A percentile compares a stretch with the other conserved stretches of the same genome.
phyloP scores from a whole-genome alignment of 2,329 filamentous ascomycete genomes.

The Sarocladium kiliense region DNA sequence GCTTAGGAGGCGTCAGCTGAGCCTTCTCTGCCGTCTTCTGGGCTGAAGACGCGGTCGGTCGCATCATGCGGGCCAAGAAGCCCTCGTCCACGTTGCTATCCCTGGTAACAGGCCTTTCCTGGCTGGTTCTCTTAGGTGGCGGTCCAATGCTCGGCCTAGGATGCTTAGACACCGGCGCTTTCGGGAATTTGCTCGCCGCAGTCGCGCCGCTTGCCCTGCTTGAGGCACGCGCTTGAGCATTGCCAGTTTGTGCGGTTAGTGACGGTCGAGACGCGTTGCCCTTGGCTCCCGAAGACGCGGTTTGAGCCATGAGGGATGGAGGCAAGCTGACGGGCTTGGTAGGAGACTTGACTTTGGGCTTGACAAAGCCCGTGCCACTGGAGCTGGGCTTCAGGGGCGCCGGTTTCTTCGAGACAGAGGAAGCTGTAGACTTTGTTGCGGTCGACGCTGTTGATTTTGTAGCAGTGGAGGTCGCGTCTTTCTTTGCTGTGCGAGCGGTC shows the following conservation, averaged over 20 bases:
- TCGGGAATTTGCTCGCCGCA: conserved; percentile 13
- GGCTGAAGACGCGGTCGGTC: conserved; percentile 65
- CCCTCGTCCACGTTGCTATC: conserved; percentile 58
- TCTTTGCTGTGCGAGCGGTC: conserved; percentile 24
- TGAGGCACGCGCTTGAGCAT: conserved; percentile 33
- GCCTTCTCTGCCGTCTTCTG: conserved; percentile 63
- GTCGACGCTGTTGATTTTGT: conserved; percentile 20
- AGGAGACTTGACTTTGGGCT: conserved; percentile 61
- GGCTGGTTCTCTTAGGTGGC: conserved; percentile 42
- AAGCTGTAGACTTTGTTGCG: conserved; percentile 23
- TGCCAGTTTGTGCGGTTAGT: conserved; percentile 29
- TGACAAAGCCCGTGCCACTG: conserved; percentile 39
- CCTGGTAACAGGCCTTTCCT: conserved; percentile 41
- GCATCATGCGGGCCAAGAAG: conserved; percentile 78
- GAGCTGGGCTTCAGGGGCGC: conserved; percentile 34
- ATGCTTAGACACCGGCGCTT: conserved; percentile 3
- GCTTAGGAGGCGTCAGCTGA: conserved; percentile 42
- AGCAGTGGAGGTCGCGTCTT: conserved; percentile 24
- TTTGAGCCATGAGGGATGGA: conserved; percentile 63
- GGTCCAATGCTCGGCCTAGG: conserved; percentile 51
- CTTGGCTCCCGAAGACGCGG: conserved; percentile 64
- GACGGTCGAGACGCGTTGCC: conserved; percentile 21
- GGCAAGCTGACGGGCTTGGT: conserved; percentile 64
- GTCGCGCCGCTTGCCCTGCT: conserved; percentile 40
- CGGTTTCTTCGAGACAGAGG: conserved; percentile 36